Percentiles rank a stretch among this genome's conserved stretches.
Evolutionary conservation across 2,329 filamentous ascomycete genomes (phyloP).

Genomic region (Bipolaris zeicola): DNA sequence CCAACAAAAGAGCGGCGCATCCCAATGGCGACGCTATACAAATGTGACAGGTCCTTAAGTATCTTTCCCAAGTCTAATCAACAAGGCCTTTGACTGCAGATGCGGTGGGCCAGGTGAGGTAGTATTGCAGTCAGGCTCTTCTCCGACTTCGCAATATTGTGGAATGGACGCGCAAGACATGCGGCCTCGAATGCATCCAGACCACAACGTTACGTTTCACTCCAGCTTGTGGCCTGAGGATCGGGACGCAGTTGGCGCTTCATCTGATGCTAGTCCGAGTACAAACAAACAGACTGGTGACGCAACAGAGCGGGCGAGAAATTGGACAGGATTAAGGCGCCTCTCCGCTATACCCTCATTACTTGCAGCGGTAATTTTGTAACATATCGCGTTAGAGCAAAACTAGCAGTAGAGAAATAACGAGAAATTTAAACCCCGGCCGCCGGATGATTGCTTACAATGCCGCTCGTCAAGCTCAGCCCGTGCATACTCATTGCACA

Average conservation of each 20-base stretch:
- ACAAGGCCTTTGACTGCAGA: background rate
- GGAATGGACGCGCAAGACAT: conserved; percentile 14
- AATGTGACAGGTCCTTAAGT: background rate
- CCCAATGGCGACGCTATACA: background rate
- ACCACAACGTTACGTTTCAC: conserved; percentile 10
- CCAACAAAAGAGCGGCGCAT: conserved; percentile 1
- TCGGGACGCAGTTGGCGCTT: conserved; percentile 24
- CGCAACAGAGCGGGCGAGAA: conserved; percentile 22
- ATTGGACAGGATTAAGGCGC: conserved; percentile 21
- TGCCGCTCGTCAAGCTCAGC: conserved; percentile 6
- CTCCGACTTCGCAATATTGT: conserved; percentile 9
- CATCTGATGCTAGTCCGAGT: conserved; percentile 29
- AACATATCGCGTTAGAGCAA: conserved; percentile 4
- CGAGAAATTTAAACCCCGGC: conserved; percentile 17
- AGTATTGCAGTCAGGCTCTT: background rate
- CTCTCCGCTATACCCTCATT: conserved; percentile 23
- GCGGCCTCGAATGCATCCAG: conserved; percentile 4
- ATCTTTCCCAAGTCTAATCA: background rate
- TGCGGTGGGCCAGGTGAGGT: conserved; percentile 6
- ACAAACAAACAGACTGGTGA: conserved; percentile 22
- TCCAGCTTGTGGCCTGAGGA: conserved; percentile 17
- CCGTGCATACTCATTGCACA: conserved; percentile 3
- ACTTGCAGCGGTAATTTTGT: conserved; percentile 10
- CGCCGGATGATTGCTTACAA: conserved; percentile 6
- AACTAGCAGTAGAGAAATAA: conserved; percentile 26